phyloP scores from a whole-genome alignment of 2,329 filamentous ascomycete genomes.

The Sarocladium brachiariae region DNA sequence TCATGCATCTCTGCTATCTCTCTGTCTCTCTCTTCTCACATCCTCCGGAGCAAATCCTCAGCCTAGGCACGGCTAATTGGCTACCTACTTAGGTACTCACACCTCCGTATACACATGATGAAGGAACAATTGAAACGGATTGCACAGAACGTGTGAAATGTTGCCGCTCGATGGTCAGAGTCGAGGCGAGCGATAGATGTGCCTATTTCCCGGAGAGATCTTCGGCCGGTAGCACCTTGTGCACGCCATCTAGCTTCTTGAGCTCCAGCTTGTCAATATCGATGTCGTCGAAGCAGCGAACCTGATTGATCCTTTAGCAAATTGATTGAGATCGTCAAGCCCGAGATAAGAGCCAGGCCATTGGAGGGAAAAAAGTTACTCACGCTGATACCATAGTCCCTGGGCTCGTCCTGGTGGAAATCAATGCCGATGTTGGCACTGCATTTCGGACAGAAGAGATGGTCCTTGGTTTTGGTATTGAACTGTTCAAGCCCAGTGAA shows the following conservation, averaged over 20 bases:
- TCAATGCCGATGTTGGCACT: constrained; percentile 41
- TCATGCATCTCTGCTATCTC: no score
- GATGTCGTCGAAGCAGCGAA: constrained; percentile 33
- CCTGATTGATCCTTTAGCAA: constrained; percentile 19
- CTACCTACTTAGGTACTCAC: no score
- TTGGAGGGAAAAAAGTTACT: constrained; percentile 14
- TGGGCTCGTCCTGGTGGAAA: constrained; percentile 24
- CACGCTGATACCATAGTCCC: constrained; percentile 37
- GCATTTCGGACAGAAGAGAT: constrained; percentile 42
- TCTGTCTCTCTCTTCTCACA: no score
- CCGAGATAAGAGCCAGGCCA: neutral
- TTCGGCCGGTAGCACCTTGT: constrained; percentile 23
- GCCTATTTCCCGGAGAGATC: constrained; percentile 31
- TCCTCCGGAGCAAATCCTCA: no score
- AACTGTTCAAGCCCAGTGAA: constrained; percentile 21
- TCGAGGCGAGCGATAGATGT: no score
- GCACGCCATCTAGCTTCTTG: constrained; percentile 28
- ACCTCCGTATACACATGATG: no score
- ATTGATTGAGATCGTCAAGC: neutral
- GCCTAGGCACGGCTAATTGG: neutral
- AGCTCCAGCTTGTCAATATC: constrained; percentile 32
- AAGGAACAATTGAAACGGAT: no score
- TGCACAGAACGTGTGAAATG: no score
- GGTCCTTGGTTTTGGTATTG: constrained; percentile 40
- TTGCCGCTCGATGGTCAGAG: no score